Conservation (phyloP, 2,329 filamentous ascomycete genomes). For the Lecanosticta acicola region DNA sequence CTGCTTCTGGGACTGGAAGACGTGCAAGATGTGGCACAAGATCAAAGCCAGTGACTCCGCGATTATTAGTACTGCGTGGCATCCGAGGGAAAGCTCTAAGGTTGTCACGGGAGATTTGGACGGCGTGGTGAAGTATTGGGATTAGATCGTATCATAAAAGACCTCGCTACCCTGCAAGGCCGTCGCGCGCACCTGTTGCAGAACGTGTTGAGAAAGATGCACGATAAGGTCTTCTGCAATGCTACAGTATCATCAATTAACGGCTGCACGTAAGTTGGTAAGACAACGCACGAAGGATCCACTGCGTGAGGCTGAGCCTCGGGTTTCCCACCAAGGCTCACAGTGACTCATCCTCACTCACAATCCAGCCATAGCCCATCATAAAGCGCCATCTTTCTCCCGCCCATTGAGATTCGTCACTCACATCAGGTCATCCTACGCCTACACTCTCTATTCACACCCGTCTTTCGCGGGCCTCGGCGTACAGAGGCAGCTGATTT, state of each 20-base stretch:
- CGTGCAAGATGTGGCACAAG: conserved; percentile 98
- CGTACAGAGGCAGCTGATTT: conserved; percentile 7
- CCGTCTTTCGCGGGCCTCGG: conserved; percentile 12
- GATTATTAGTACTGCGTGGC: conserved; percentile 86
- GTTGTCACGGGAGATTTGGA: conserved; percentile 85
- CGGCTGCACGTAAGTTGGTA: no score
- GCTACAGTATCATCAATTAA: no score
- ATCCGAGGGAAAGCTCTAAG: conserved; percentile 95
- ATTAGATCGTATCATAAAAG: no score
- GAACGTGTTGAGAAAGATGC: no score
- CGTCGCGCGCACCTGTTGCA: no score
- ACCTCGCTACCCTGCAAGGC: no score
- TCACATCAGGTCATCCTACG: not conserved
- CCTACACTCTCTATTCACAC: no score
- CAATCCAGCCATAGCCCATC: not conserved
- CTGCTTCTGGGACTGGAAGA: conserved; percentile 99
- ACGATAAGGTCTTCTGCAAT: no score
- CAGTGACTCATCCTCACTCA: not conserved
- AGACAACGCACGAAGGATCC: not conserved
- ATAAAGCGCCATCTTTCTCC: not conserved
- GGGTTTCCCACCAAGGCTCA: not conserved
- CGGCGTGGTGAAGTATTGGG: conserved; percentile 87
- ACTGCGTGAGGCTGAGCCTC: not conserved
- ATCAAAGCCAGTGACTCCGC: conserved; percentile 77
- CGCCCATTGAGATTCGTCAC: not conserved